These are phyloP conservation scores for Acacia acuminata DNA, from an alignment of 306 rosid genomes.

Conservation along the genomic window DNA sequence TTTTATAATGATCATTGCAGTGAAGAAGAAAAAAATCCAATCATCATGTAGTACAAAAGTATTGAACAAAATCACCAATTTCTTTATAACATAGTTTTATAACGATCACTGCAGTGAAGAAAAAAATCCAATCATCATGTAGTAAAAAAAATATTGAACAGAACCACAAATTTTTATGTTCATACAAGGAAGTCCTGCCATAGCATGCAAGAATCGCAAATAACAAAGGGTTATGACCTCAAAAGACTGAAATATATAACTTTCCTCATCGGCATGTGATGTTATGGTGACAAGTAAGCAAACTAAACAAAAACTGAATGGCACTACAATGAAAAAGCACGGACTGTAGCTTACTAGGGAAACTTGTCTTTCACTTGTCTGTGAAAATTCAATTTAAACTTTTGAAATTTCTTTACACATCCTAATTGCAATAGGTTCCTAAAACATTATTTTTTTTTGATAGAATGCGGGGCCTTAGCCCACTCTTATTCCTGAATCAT, in stretches of 20 bases:
- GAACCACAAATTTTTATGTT: not conserved
- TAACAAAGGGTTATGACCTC: not conserved
- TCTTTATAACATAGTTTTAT: too few relatives aligned
- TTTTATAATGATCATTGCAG: too few relatives aligned
- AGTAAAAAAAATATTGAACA: not conserved
- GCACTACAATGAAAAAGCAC: not conserved
- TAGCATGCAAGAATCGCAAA: not conserved
- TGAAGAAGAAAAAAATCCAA: too few relatives aligned
- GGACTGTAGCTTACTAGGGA: not conserved
- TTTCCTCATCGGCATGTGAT: not conserved
- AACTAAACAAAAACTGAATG: constrained; percentile 13
- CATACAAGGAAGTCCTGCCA: not conserved
- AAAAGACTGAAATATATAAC: not conserved
- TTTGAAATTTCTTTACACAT: not conserved
- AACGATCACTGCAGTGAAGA: too few relatives aligned
- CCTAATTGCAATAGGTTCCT: not conserved
- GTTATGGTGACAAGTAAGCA: not conserved
- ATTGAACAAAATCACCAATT: too few relatives aligned
- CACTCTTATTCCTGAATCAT: too few relatives aligned
- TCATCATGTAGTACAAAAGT: too few relatives aligned
- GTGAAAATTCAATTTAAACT: not conserved
- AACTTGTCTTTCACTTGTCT: not conserved
- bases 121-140: too few relatives aligned
- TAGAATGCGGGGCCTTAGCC: too few relatives aligned
- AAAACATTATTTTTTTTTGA: too few relatives aligned